A percentile compares a stretch with the other conserved stretches of the same genome.
Conservation (phyloP, 1,139 yeast species). For the Yamadazyma jaroonii region DNA sequence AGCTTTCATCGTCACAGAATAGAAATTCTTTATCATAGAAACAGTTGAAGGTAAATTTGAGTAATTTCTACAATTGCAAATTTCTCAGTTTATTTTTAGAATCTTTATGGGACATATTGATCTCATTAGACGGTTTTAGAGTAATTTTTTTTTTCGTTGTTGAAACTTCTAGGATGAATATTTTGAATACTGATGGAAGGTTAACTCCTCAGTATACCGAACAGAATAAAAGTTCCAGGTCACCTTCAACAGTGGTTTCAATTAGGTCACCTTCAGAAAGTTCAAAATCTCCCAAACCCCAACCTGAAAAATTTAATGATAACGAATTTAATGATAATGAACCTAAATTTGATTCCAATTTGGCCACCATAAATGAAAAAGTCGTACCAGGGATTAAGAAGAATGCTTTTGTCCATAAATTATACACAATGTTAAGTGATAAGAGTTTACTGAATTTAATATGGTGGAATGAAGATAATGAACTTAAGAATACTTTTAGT, state of each 20-base stretch:
- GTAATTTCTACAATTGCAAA: no score
- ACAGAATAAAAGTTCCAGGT: no score
- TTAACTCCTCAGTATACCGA: conserved; percentile 1
- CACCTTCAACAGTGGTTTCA: no score
- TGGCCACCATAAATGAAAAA: conserved; percentile 6
- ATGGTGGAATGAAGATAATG: conserved; percentile 73
- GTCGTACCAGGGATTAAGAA: conserved; percentile 30
- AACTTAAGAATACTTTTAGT: conserved; percentile 57
- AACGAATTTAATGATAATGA: neutral
- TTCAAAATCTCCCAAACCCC: neutral
- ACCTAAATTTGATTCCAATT: neutral
- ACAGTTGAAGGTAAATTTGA: no score
- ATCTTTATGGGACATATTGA: no score
- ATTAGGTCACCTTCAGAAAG: no score
- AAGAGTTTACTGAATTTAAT: conserved; percentile 49
- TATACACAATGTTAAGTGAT: conserved; percentile 58
- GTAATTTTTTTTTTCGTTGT: no score
- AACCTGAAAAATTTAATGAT: neutral
- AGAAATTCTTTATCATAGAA: neutral
- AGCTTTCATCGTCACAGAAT: neutral
- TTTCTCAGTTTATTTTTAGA: no score
- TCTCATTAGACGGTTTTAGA: no score
- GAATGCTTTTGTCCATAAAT: conserved; percentile 63
- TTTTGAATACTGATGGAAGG: neutral
- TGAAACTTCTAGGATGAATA: no score